Percentiles rank a stretch among this genome's conserved stretches.
Conservation (phyloP, 1,139 yeast species). For the Yamadazyma membranifaciens region DNA sequence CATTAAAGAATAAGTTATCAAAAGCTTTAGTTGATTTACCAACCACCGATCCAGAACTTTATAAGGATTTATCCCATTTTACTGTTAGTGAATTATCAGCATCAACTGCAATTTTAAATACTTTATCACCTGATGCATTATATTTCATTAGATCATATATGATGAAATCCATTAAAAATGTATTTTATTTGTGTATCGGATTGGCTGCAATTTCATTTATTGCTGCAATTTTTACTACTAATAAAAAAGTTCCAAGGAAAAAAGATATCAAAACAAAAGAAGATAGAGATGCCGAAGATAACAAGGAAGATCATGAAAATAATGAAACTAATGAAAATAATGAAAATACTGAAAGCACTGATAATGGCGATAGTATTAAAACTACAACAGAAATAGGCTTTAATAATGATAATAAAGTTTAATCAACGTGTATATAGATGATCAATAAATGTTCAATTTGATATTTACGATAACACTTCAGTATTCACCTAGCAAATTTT, state of each 20-base stretch:
- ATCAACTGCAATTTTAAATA: conserved; percentile 19
- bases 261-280: conserved; percentile 6
- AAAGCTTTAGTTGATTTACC: conserved; percentile 17
- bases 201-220: conserved; percentile 23
- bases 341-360: too few species aligned
- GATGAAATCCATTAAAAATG: conserved; percentile 30
- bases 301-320: background rate
- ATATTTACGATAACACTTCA: too few species aligned
- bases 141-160: conserved; percentile 27
- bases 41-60: conserved; percentile 15
- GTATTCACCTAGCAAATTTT: too few species aligned
- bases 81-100: conserved; percentile 17
- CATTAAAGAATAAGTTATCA: conserved; percentile 21
- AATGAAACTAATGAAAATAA: background rate
- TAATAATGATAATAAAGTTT: background rate
- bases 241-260: conserved; percentile 27
- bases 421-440: too few species aligned
- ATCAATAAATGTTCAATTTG: too few species aligned
- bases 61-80: conserved; percentile 20
- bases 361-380: background rate
- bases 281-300: conserved; percentile 1
- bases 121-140: conserved; percentile 25
- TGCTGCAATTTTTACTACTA: conserved; percentile 24
- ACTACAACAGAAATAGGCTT: background rate
- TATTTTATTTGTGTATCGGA: conserved; percentile 32